These are phyloP conservation scores for Crithidia fasciculata DNA, from an alignment of 208 protist species.

Conservation along the genomic window DNA sequence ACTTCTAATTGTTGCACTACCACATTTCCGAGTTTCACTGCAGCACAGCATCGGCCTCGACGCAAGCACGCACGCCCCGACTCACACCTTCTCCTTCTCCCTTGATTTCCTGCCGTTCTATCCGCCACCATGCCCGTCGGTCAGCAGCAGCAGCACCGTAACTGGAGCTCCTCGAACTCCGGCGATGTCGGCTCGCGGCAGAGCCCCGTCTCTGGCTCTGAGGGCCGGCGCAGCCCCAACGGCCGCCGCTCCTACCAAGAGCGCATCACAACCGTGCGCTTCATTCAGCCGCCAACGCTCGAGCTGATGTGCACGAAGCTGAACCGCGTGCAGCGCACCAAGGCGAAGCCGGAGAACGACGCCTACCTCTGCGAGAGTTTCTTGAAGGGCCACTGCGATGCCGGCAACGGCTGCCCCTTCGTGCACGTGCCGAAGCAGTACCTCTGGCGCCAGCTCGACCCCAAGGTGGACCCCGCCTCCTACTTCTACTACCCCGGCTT, in stretches of 20 bases:
- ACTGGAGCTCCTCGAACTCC: conserved; percentile 39
- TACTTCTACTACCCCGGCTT: conserved; percentile 66
- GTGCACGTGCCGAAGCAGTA: conserved; percentile 77
- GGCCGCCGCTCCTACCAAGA: conserved; percentile 53
- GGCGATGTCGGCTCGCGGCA: conserved; percentile 32
- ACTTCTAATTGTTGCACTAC: too few species aligned
- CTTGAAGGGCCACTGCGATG: conserved; percentile 56
- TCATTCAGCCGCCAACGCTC: conserved; percentile 42
- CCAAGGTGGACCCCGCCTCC: conserved; percentile 39
- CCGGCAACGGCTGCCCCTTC: conserved; percentile 49
- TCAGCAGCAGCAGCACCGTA: conserved; percentile 28
- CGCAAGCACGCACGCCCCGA: too few species aligned
- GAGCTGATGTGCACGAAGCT: conserved; percentile 56
- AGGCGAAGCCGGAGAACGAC: conserved; percentile 41
- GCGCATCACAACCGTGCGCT: conserved; percentile 63
- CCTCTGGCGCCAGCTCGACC: conserved; percentile 68
- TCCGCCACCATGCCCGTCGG: conserved; percentile 20
- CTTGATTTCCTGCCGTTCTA: not conserved
- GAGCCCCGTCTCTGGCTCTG: conserved; percentile 27
- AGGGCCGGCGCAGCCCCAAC: conserved; percentile 54
- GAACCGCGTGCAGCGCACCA: conserved; percentile 58
- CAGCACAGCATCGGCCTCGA: too few species aligned
- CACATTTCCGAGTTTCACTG: too few species aligned
- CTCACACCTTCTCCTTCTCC: too few species aligned
- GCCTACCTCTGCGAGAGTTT: conserved; percentile 70